Evolutionary conservation across 345 rosid species (phyloP), one percentile per base, ranked within the genome.

Genomic region (Lagerstroemia speciosa): DNA sequence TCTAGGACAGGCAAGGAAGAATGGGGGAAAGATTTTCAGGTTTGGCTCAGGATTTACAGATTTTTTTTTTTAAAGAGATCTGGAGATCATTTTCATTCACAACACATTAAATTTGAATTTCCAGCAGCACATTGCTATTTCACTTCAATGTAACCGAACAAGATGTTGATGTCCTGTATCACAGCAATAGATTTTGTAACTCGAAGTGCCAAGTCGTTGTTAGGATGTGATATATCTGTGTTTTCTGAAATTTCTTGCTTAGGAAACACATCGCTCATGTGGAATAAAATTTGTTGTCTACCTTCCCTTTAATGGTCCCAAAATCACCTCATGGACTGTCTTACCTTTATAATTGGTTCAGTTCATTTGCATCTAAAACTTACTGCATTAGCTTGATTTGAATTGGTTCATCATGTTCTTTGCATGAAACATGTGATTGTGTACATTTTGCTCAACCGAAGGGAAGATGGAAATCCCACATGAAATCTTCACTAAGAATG

Each of bases 31-130:
- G 34, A 73, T 63, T 79, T 79, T 74, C 85, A 74, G 80, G 68
- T 81, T 82, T 84, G 68, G 77, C 84, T 85, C 82, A 77, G 83
- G 86, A 81, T 78, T 83, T 80, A 83, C 74, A 74, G 74, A 77
- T 41, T 41, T 80, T 77, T 75, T 80, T 82, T 75, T 53, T 80
- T 73, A 80, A 76, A 78, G 68, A 30, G 78, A 81, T 81, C 78
- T 80, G 71, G 84, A 62, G 46, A 61, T 69, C 66, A 61, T 48
- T 69, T 69, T 61, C 66, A 37, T 58, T 62, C 46, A 58, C 67
- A 41, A 46, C 32, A 41, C 72, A 31, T 69, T 62, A 27, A 5
- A 41, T 41, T 41, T 14, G 15, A 41, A 41, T 41, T 41, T 16
- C 46, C 30, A 33, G 43, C 61, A 50, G 20, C 10, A 16, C 17